These are phyloP conservation scores for Serpula lacrymans DNA, from an alignment of 768 basidiomycete genomes.

Conservation along the genomic window DNA sequence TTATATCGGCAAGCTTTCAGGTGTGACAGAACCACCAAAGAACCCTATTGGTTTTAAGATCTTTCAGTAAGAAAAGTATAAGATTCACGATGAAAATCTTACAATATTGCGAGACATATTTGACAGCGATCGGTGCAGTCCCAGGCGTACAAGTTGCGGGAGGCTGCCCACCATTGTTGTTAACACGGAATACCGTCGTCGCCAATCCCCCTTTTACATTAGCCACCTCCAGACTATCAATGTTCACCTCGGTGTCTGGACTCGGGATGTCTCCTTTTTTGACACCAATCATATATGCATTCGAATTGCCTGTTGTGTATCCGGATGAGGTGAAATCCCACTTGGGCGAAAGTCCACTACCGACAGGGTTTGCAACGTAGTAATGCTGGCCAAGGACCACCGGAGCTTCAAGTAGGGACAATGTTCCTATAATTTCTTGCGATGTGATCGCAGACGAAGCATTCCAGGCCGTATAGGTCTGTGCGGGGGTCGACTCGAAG, in stretches of 20 bases:
- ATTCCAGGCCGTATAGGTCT: constrained; percentile 30
- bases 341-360: constrained; percentile 42
- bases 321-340: constrained; percentile 54
- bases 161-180: constrained; percentile 53
- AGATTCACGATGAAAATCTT: no score
- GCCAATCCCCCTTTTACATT: constrained; percentile 47
- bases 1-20: no score
- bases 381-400: constrained; percentile 49
- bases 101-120: constrained; percentile 54
- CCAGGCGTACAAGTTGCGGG: constrained; percentile 47
- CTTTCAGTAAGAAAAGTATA: no score
- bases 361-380: constrained; percentile 48
- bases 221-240: constrained; percentile 57
- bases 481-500: constrained; percentile 28
- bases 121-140: constrained; percentile 40
- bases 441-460: constrained; percentile 11
- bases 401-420: constrained; percentile 9
- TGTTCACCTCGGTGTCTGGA: constrained; percentile 38
- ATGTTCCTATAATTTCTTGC: constrained; percentile 10
- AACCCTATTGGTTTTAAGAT: constrained; percentile 2
- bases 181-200: constrained; percentile 45
- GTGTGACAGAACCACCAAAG: no score
- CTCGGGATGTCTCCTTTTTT: constrained; percentile 40
- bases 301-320: constrained; percentile 34
- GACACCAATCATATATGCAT: constrained; percentile 46